These are phyloP conservation scores for Claviceps fusiformis DNA, from an alignment of 2,329 filamentous ascomycete species.

Conservation along the genomic window DNA sequence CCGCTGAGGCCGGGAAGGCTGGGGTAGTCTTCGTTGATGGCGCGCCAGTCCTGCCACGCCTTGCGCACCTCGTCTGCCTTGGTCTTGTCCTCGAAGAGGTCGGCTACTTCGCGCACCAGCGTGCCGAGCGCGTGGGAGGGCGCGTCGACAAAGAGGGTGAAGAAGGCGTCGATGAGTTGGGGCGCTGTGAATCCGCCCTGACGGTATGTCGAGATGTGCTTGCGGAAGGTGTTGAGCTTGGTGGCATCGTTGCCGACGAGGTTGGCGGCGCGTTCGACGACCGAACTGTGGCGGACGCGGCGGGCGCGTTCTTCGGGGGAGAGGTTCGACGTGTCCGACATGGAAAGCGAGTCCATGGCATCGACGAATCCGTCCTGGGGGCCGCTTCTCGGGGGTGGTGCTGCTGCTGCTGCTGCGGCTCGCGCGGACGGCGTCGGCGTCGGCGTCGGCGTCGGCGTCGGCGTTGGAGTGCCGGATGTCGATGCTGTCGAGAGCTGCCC, in stretches of 20 bases:
- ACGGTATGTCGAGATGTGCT: conserved; percentile 65
- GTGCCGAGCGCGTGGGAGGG: conserved; percentile 73
- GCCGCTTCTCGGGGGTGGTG: background rate
- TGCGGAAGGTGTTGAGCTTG: conserved; percentile 68
- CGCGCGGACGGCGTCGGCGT: too few species aligned
- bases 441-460: background rate
- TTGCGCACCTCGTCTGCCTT: conserved; percentile 64
- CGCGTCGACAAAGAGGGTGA: conserved; percentile 67
- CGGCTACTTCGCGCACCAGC: conserved; percentile 78
- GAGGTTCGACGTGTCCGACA: conserved; percentile 37
- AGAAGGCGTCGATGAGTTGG: conserved; percentile 76
- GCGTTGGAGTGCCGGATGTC: conserved; percentile 2
- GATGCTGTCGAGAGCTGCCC: conserved; percentile 51
- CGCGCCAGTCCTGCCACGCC: conserved; percentile 91
- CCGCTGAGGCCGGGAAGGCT: conserved; percentile 65
- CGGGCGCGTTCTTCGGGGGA: conserved; percentile 71
- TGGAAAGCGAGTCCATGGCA: conserved; percentile 36
- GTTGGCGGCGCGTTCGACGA: conserved; percentile 72
- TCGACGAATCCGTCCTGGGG: conserved; percentile 11
- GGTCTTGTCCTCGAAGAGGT: conserved; percentile 72
- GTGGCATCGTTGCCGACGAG: conserved; percentile 63
- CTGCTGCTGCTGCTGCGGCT: conserved; percentile 7
- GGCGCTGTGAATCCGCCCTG: conserved; percentile 54
- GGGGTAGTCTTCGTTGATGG: conserved; percentile 92
- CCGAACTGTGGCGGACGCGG: conserved; percentile 64